Base-by-base conservation (phyloP, 1,139 yeast genomes). In the Tardiomyces blankii region DNA sequence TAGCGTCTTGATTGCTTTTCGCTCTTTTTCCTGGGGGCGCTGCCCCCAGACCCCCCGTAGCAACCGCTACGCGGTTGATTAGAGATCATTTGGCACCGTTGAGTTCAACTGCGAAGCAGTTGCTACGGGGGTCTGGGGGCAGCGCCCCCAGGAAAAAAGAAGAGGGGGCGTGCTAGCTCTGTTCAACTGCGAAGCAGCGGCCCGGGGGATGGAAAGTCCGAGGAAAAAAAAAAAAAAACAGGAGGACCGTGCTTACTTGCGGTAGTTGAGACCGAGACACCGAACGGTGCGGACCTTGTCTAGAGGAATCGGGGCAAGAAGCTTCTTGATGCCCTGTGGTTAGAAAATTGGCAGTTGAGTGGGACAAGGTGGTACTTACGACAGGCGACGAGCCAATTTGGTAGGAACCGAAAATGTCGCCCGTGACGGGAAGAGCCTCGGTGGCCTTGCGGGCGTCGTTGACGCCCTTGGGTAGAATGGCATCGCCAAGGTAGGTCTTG, bases 401-500 rank as follows among this genome's bases (percentile, higher is more conserved):
- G 51, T 69, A 65, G 4, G 56, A 53, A 16, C 61, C 65, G 46
- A 73, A 69, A 21, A 74, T 60, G 51, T 72, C 72, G 25, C 78
- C 78, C 19, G 55, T 47, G 45, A 72, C 65, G 40, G 65, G 59
- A 42, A 56, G 54, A 8, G 77, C 77, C 39, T 57, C 50, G 18
- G 49, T 56, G 14, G 70, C 66, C 19, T 50, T 43, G 32, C 65
- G 53, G 14, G 66, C 57, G 45, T 67, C 70, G 18, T 44, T 41
- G 4, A 50, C 47, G 4, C 60, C 66, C 3, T 53, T 43, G 12
- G 64, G 57, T 13, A 68, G 54, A 38, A 69, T 64, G 8, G 75
- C 74, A 46, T 72, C 74, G n/a, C 77, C 77, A 42, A 64, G 63
- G 54, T 70, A 66, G 19, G 55, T 58, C 40, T 61, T 56, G 18